Base-by-base conservation (phyloP, 768 basidiomycete species). In the Tulasnella sp. region DNA sequence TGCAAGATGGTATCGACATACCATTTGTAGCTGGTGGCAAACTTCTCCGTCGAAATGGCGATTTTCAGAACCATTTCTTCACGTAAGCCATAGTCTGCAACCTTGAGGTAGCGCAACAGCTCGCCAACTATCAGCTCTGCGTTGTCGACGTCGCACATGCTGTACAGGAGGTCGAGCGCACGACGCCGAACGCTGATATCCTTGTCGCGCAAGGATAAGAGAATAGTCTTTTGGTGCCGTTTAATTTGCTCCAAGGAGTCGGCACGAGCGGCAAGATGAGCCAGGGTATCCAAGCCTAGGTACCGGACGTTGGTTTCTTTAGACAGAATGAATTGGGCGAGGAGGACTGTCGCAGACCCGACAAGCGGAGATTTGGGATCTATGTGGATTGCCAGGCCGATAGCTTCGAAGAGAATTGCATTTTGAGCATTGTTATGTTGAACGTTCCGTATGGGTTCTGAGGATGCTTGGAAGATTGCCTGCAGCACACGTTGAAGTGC, bases 41-140 rank as follows among this genome's bases (percentile, higher is more conserved):
- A 98, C 86, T 98, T 95, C 85, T 99, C 98, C n/a, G 98, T 99
- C 80, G 98, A 88, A 81, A 99, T 97, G 58, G 98, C 98, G 78
- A 99, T 97, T 86, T 99, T 99, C 77, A 99, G 88, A 1, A 99
- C 98, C 97, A 99, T 96, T 85, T 99, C 97, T 86, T 99, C 98
- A 68, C 98, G 89, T 42, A 99, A 88, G 21, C 92, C 96, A 82
- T 98, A 99, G 85, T 99, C 98, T 9, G 98, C 98, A n/a, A 98
- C 91, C 84, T 91, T 91, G 79, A 99, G 90, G 85, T 98, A 99
- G 79, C 94, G 91, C 78, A 99, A 87, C 24, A 99, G 89, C 85
- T 99, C 97, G 48, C 94, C 97, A 44, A 99, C 98, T 83, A 99
- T 96, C 81, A 94, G 87, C 84, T 98, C 96, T 7, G 97, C 95